Base-by-base conservation (phyloP, 1,139 yeast species). In the Maudiozyma humilis region DNA sequence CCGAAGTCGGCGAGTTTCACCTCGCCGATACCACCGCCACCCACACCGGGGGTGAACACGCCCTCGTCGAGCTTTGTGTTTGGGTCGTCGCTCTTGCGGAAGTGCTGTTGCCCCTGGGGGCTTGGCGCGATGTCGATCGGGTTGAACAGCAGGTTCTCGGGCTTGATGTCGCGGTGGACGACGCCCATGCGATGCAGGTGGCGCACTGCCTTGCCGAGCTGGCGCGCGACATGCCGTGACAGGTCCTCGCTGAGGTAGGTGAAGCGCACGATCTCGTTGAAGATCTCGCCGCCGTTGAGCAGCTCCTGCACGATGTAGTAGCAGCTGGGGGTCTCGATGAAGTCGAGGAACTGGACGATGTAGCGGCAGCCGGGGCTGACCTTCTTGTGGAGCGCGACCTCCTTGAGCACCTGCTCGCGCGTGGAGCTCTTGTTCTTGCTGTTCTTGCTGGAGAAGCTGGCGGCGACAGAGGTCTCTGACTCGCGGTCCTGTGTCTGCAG, bases 1-100 rank as follows among this genome's bases (percentile, higher is more conserved):
- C 97, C 97, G 67, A 89, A 89, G 63, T 88, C 97, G 0, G 96
- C 96, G 48, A 89, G 69, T 60, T 88, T 88, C 43, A 89, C 84
- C 7, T 71, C 60, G 7, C 96, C 96, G 49, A 89, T 82, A 17
- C 91, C 86, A 41, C 96, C 97, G 32, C 93, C 89, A 38, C 98
- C 99, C 19, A 82, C 65, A 33, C 84, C 84, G 2, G 82, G 79
- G 2, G 69, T 65, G 56, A 87, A 89, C 44, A 69, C 72, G 25
- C 99, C 99, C 66, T 91, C 99, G 60, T 91, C 97, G 6, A 73
- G 66, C 60, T 91, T 91, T 15, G 76, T 68, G 42, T 67, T 68
- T 6, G 63, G 64, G 60, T 88, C 96, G 60, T 88, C 96, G 13
- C 89, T 82, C 46, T 75, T 71, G 33, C 96, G 71, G 37, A 79